These are phyloP conservation scores for Globisporangium nagaii DNA, from an alignment of 352 stramenopile species.

Conservation along the genomic window DNA sequence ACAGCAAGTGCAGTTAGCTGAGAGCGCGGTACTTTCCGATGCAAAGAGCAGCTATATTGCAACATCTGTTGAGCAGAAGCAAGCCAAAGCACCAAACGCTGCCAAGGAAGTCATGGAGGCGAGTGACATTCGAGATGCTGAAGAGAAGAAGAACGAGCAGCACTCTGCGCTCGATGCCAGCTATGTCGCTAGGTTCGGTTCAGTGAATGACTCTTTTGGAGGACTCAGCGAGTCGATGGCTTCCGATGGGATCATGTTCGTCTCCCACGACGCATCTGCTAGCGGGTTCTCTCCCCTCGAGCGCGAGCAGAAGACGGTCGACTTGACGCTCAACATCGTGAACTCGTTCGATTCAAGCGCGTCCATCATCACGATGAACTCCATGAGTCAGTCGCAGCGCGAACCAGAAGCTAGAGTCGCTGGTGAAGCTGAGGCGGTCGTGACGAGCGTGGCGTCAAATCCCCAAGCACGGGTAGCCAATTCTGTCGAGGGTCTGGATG, in stretches of 20 bases:
- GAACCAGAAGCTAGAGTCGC: neutral
- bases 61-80: neutral
- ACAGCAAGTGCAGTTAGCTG: too few relatives aligned
- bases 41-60: neutral
- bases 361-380: slow-evolving; percentile 15
- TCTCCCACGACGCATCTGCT: neutral
- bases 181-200: neutral
- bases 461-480: neutral
- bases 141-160: too few relatives aligned
- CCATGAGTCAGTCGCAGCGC: neutral
- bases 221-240: slow-evolving; percentile 1
- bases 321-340: slow-evolving; percentile 20
- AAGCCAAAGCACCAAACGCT: neutral
- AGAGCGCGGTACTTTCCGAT: too few relatives aligned
- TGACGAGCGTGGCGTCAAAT: neutral
- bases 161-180: neutral
- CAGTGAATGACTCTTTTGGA: neutral
- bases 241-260: neutral
- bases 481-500: neutral
- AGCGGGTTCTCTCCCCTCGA: neutral
- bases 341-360: slow-evolving; percentile 24
- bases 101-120: neutral
- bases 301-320: slow-evolving; percentile 1
- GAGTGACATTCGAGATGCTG: neutral
- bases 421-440: neutral